These are phyloP conservation scores for Rhodotorula paludigena DNA, from an alignment of 768 basidiomycete species.

Conservation along the genomic window DNA sequence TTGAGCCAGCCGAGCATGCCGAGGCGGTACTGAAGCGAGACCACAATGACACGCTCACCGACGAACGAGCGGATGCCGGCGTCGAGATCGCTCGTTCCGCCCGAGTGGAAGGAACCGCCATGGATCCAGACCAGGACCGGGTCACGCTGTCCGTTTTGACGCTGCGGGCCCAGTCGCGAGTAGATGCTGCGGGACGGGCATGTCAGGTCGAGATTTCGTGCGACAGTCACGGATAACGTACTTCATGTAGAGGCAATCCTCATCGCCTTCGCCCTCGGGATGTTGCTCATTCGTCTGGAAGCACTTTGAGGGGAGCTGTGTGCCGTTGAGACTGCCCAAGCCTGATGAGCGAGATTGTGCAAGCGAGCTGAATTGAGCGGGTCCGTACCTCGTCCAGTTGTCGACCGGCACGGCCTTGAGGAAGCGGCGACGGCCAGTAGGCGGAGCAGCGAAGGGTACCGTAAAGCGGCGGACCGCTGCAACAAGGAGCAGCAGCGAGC, in stretches of 20 bases:
- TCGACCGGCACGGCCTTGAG: neutral
- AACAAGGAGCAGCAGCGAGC: neutral
- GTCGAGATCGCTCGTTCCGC: constrained; percentile 68
- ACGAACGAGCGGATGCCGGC: constrained; percentile 63
- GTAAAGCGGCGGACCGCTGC: constrained; percentile 19
- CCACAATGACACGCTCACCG: constrained; percentile 67
- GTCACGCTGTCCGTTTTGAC: neutral
- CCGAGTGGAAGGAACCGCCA: constrained; percentile 68
- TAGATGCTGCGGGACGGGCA: constrained; percentile 51
- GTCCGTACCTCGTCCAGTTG: neutral
- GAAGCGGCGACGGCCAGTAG: constrained; percentile 13
- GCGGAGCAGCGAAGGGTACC: constrained; percentile 34
- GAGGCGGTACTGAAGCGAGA: constrained; percentile 77
- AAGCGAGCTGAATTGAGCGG: neutral
- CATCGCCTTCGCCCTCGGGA: constrained; percentile 51
- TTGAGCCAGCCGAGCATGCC: constrained; percentile 57
- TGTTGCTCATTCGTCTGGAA: constrained; percentile 57
- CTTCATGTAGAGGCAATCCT: constrained; percentile 78
- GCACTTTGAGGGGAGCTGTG: constrained; percentile 61
- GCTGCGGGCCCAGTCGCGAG: constrained; percentile 55
- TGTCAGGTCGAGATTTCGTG: constrained; percentile 53
- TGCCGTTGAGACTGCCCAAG: constrained; percentile 9
- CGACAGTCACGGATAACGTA: constrained; percentile 50
- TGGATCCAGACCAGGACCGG: constrained; percentile 54
- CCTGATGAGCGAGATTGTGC: neutral